Conservation (phyloP, 345 rosid genomes). For the Eucalyptus caleyi region DNA sequence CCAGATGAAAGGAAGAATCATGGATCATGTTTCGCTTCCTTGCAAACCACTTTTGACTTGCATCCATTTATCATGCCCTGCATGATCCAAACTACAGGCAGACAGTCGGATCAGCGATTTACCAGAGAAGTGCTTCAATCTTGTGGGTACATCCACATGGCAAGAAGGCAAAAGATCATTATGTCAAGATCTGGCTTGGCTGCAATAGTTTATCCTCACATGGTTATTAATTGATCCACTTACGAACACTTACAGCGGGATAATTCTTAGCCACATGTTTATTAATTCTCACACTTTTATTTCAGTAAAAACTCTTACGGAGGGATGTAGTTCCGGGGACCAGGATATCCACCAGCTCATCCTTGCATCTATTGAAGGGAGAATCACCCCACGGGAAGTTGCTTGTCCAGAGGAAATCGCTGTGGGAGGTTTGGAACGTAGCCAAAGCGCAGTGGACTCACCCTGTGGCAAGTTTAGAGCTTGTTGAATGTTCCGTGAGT, state of each 20-base stretch:
- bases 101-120: background rate
- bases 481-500: too few species aligned
- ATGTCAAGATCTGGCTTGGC: background rate
- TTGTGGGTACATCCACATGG: background rate
- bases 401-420: too few species aligned
- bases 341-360: background rate
- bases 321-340: background rate
- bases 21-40: background rate
- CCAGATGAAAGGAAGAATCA: background rate
- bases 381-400: too few species aligned
- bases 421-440: too few species aligned
- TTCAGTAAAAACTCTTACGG: background rate
- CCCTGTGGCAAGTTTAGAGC: too few species aligned
- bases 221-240: too few species aligned
- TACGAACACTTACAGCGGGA: too few species aligned
- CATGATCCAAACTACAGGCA: background rate
- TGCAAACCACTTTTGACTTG: background rate
- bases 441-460: too few species aligned
- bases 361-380: background rate
- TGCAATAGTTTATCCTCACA: background rate
- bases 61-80: background rate
- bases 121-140: background rate
- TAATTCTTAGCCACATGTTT: too few species aligned
- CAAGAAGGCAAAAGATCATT: background rate
- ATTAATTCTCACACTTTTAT: too few species aligned